Percentiles rank a stretch among this genome's conserved stretches.
phyloP scores from a whole-genome alignment of 805 yeast genomes.

The Helenozyma baotianmanensis region DNA sequence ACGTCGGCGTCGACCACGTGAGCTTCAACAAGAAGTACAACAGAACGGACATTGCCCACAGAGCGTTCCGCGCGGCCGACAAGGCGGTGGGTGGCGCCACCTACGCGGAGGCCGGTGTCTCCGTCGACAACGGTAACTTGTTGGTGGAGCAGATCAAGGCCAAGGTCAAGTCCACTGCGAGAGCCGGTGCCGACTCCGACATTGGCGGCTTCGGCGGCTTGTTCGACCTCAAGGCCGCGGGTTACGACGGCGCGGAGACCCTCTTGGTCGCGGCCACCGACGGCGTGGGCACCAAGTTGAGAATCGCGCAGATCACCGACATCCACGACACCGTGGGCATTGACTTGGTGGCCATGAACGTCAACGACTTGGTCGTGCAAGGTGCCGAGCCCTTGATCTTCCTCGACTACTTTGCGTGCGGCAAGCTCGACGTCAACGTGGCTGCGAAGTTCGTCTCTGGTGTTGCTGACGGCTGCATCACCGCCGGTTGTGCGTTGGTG shows the following conservation, averaged over 20 bases:
- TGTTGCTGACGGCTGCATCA: constrained; percentile 93
- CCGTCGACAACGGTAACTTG: constrained; percentile 91
- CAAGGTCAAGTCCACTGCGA: constrained; percentile 84
- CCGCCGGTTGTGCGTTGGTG: constrained; percentile 94
- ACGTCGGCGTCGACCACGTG: constrained; percentile 75
- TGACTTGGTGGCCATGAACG: constrained; percentile 98
- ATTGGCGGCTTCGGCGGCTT: constrained; percentile 99
- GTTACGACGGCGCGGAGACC: constrained; percentile 75
- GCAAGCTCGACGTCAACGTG: constrained; percentile 75
- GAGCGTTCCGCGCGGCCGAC: constrained; percentile 70
- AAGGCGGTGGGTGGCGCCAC: constrained; percentile 49
- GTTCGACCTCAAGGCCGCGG: constrained; percentile 85
- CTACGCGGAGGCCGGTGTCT: constrained; percentile 94
- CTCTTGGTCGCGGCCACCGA: constrained; percentile 95
- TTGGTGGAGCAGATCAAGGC: constrained; percentile 88
- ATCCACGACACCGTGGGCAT: constrained; percentile 98
- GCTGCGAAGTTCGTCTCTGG: constrained; percentile 90
- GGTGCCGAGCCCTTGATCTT: constrained; percentile 98
- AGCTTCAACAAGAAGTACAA: constrained; percentile 70
- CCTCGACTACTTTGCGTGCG: constrained; percentile 95
- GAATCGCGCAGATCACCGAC: constrained; percentile 85
- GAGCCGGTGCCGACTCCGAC: constrained; percentile 96
- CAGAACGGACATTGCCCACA: constrained; percentile 92
- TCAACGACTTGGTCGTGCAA: constrained; percentile 94
- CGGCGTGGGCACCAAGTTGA: constrained; percentile 97